Base-by-base conservation (phyloP, 805 yeast species). In the Maudiozyma serrabonitensis region DNA sequence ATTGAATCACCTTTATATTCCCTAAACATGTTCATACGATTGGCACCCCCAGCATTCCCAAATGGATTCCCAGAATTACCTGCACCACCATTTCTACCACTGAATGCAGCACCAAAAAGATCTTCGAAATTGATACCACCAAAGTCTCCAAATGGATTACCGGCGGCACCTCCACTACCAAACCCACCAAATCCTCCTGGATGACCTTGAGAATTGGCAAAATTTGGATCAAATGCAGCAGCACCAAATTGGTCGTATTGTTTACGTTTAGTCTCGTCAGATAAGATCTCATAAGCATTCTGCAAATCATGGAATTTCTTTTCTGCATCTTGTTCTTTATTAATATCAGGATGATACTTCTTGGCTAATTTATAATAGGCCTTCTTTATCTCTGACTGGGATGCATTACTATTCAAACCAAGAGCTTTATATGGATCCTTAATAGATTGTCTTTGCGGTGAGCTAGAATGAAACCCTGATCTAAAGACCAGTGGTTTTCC, bases 181-280 rank as follows among this genome's bases (percentile, higher is more conserved):
- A 64, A 68, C 13, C 73, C 75, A 6, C 77, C 25, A 18, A 19
- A n/a, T 8, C 41, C 21, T 8, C 41, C 43, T 1, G 31, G 26
- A 11, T 23, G 31, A 6, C 25, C 41, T 21, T 42, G 43, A 18
- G 38, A 13, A 19, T 16, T 23, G 46, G 72, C 73, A 7, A 79
- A 83, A 54, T 74, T 75, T 18, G 75, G 72, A 55, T 80, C 87
- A 62, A 88, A 88, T 0, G 93, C 95, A 11, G 89, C 76, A 0
- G 96, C 75, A 1, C 99, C 99, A 68, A 77, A 90, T 60, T 86
- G 95, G 63, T 93, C 99, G 60, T 81, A 93, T 63, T 93, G 96
- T 48, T 82, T 78, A 59, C 88, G 80, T 74, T 91, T 91, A 19
- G 78, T 79, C 48, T 87, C 85, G 64, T 89, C 95, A 43, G 88